phyloP scores from a whole-genome alignment of 1,284 basidiomycete genomes.

The Nidula niveotomentosa region DNA sequence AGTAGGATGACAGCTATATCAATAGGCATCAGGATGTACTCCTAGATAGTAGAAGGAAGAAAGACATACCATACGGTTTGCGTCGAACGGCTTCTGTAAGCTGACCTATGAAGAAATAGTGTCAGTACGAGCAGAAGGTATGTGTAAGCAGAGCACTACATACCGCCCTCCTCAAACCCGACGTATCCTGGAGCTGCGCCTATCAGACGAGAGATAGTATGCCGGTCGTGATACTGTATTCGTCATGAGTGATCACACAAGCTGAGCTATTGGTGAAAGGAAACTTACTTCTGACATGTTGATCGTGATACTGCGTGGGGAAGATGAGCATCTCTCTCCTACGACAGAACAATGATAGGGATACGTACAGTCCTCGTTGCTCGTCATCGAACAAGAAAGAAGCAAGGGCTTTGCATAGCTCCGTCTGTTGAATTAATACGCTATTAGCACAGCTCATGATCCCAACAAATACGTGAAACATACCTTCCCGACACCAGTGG shows the following conservation, averaged over 20 bases:
- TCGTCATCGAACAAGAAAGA: slow-evolving; percentile 89
- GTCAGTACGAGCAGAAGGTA: no score
- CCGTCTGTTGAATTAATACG: slow-evolving; percentile 21
- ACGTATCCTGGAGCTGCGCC: slow-evolving; percentile 94
- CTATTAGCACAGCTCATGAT: neutral
- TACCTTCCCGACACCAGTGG: slow-evolving; percentile 85
- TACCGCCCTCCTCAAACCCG: slow-evolving; percentile 89
- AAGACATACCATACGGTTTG: slow-evolving; percentile 69
- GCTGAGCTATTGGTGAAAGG: slow-evolving; percentile 3
- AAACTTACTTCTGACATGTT: slow-evolving; percentile 79
- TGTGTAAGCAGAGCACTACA: slow-evolving; percentile 1
- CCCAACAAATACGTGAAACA: slow-evolving; percentile 5
- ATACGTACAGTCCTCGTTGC: slow-evolving; percentile 62
- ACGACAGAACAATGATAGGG: no score
- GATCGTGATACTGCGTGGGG: slow-evolving; percentile 59
- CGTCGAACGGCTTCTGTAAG: slow-evolving; percentile 87
- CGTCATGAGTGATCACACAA: neutral
- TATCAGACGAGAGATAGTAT: slow-evolving; percentile 88
- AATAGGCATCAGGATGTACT: slow-evolving; percentile 3
- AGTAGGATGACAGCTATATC: slow-evolving; percentile 70
- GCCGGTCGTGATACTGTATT: slow-evolving; percentile 75
- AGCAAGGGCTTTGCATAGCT: slow-evolving; percentile 86
- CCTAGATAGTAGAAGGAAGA: neutral
- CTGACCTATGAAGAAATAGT: slow-evolving; percentile 46
- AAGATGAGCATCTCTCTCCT: no score